A percentile compares a stretch with the other conserved stretches of the same genome.
phyloP scores from a whole-genome alignment of 768 basidiomycete species.

The Leucocoprinus leucothites region DNA sequence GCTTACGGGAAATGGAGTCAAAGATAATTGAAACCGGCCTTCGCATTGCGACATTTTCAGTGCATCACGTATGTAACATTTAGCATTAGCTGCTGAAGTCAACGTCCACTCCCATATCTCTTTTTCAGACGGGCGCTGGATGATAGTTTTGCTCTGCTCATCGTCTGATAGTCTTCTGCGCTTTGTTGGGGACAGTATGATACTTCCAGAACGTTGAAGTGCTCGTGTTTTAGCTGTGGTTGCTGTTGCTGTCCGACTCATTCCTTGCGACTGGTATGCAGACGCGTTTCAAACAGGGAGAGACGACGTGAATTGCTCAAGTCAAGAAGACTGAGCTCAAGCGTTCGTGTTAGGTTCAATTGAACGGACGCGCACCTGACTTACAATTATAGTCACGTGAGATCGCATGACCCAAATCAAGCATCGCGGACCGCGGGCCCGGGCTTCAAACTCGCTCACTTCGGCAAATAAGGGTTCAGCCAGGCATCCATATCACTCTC shows the following conservation, averaged over 20 bases:
- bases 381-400: neutral
- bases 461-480: too few species aligned
- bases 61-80: constrained; percentile 55
- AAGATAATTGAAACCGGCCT: constrained; percentile 19
- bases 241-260: constrained; percentile 13
- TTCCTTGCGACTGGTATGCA: neutral
- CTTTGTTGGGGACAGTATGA: constrained; percentile 16
- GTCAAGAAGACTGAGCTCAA: too few species aligned
- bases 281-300: neutral
- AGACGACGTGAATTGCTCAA: too few species aligned
- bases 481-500: neutral
- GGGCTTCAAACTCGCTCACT: too few species aligned
- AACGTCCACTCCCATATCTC: constrained; percentile 56
- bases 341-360: too few species aligned
- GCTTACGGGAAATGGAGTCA: constrained; percentile 1
- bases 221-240: constrained; percentile 5
- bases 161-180: constrained; percentile 5
- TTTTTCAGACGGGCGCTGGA: constrained; percentile 10
- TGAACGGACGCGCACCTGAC: neutral
- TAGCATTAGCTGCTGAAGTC: constrained; percentile 49
- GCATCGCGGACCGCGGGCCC: too few species aligned
- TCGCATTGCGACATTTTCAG: constrained; percentile 31
- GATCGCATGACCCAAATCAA: neutral
- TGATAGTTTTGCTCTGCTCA: neutral
- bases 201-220: neutral